Evolutionary conservation across 208 protist genomes (phyloP), one percentile per base, ranked within the genome.

Genomic region (Acanthamoeba quina): DNA sequence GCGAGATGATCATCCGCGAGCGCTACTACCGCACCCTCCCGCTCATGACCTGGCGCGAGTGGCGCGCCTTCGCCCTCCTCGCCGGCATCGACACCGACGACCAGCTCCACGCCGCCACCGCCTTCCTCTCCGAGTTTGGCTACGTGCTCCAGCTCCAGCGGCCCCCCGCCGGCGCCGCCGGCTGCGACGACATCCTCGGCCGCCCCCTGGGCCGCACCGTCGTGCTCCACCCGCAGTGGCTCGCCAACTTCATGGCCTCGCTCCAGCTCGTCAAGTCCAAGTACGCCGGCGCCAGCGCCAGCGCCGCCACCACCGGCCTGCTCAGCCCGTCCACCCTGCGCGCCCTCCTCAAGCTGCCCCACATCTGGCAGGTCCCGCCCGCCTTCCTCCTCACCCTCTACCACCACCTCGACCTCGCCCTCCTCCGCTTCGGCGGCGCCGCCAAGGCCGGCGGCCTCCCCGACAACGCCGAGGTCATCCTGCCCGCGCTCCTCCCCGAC

Each of bases 1-100:
- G 64, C 17, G 64, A 70, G 64, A 70, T 70, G 64, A 70, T 70
- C 64, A 70, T 70, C 26, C 64, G 64, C 26, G 64, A 70, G 29
- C 64, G 64, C 64, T 70, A 37, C 64, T 70, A 70, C 29, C 64
- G 64, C 64, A 37, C 64, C 21, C 64, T 70, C 21, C 64, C 64
- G 19, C 64, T 70, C 64, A 70, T 70, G 64, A 31, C 64, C 29
- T 70, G 64, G 64, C 5, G 17, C 5, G 64, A 70, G 17, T 70
- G 64, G 64, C 19, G 29, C 26, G 64, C 64, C 64, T 70, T 70
- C 29, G 64, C 64, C 64, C 29, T 37, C 29, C 64, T 70, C 64
- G 19, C 64, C 19, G 64, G 64, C 29, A 70, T 70, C 29, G 64
- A 70, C 29, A 70, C 64, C 64, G 64, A 70, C 21, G 64, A 70